phyloP scores from a whole-genome alignment of 345 rosid species.

The Cardamine resedifolia region DNA sequence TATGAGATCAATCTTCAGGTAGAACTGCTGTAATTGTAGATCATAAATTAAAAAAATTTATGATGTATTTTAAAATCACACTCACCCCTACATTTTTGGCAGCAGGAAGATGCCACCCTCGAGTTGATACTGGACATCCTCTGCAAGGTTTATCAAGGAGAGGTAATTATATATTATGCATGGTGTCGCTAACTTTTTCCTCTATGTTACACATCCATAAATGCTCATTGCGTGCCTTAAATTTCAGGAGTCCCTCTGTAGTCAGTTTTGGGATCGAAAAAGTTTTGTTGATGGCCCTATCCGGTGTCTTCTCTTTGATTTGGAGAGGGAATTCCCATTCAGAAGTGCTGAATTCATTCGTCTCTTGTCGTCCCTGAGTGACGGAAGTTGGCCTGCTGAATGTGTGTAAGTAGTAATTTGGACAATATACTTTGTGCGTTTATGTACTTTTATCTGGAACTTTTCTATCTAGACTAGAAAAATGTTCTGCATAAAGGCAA shows the following conservation, averaged over 20 bases:
- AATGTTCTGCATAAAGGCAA: slow-evolving; percentile 9
- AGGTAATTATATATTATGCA: slow-evolving; percentile 53
- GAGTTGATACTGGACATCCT: slow-evolving; percentile 83
- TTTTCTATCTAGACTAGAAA: slow-evolving; percentile 13
- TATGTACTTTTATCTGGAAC: slow-evolving; percentile 13
- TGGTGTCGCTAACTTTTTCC: slow-evolving; percentile 14
- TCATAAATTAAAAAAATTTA: not conserved
- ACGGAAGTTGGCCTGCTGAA: slow-evolving; percentile 97
- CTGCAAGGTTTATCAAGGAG: slow-evolving; percentile 82
- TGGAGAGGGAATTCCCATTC: slow-evolving; percentile 88
- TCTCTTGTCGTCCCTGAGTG: slow-evolving; percentile 81
- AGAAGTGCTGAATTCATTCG: slow-evolving; percentile 72
- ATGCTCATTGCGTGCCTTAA: slow-evolving; percentile 30
- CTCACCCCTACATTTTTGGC: slow-evolving; percentile 36
- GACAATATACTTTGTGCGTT: not conserved
- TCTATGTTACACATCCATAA: slow-evolving; percentile 24
- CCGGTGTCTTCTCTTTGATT: slow-evolving; percentile 83
- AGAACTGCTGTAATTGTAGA: slow-evolving; percentile 10
- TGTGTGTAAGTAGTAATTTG: slow-evolving; percentile 71
- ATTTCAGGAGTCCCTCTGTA: slow-evolving; percentile 87
- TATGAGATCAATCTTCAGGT: slow-evolving; percentile 93
- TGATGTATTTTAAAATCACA: slow-evolving; percentile 15
- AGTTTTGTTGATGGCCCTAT: slow-evolving; percentile 95
- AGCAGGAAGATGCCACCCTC: slow-evolving; percentile 68
- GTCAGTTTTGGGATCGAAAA: slow-evolving; percentile 92